Base-by-base conservation (phyloP, 768 basidiomycete genomes). In the Fistulinella prunicolor region DNA sequence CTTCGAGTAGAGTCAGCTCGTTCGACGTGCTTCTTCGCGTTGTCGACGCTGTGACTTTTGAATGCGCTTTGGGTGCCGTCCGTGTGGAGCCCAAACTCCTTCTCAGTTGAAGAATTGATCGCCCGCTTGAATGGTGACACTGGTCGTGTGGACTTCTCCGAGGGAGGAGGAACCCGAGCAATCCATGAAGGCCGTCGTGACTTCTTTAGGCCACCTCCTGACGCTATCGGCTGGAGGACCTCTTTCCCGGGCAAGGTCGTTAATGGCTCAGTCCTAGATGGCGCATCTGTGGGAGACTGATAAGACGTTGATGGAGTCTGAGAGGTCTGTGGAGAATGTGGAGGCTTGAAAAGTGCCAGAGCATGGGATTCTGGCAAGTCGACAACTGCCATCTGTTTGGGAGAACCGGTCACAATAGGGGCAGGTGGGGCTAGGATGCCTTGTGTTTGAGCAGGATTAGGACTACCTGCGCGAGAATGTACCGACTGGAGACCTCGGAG, bases 1-100 rank as follows among this genome's bases (percentile, higher is more conserved):
- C 79, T 83, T 34, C 65, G 73, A 6, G 73, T 74, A 3, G 81
- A 79, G 38, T 83, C 80, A 19, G 64, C 72, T 50, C 78, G 73
- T 42, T 83, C 79, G 4, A 80, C 55, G 14, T 59, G 29, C 44
- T 65, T 61, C 34, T 66, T 72, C 5, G 58, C 56, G 22, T 48
- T 54, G 48, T 72, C 70, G 23, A 68, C 53, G 20, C 61, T 64
- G 47, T 60, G 57, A 47, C 60, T 68, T 63, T 48, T 65, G 38
- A 38, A 56, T 35, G 52, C 40, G 34, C 46, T 54, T 38, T 20
- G 45, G 34, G 42, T 49, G 32, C n/a, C 38, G 40, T 67, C 66
- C 7, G 28, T 20, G 16, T 62, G 52, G 10, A 59, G 55, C 16
- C 68, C 69, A 42, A 72, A 70, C 22, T 75, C 74, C 36, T 58